A percentile compares a stretch with the other conserved stretches of the same genome.
phyloP scores from a whole-genome alignment of 2,329 filamentous ascomycete species.

The Pyrenophora seminiperda region DNA sequence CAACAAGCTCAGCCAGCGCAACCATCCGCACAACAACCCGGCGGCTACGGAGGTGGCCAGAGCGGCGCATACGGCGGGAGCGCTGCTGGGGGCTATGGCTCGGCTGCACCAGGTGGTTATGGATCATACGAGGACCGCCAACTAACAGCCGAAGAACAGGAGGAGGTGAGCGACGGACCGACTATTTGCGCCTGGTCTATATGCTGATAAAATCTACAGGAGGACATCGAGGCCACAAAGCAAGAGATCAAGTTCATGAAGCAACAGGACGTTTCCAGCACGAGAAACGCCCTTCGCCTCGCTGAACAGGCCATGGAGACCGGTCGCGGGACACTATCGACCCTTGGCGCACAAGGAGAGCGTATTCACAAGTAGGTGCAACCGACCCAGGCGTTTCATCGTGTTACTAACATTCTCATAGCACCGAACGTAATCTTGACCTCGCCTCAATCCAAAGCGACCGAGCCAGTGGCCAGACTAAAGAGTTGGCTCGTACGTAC shows the following conservation, averaged over 20 bases:
- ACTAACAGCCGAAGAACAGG: constrained; percentile 78
- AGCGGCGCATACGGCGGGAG: constrained; percentile 30
- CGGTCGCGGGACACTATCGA: constrained; percentile 56
- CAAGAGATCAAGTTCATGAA: constrained; percentile 77
- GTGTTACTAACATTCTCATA: constrained; percentile 39
- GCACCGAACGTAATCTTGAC: constrained; percentile 75
- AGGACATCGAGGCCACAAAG: constrained; percentile 73
- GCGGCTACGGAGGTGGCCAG: constrained; percentile 21
- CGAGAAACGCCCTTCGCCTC: constrained; percentile 65
- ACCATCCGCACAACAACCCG: constrained; percentile 40
- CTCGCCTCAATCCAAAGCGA: constrained; percentile 77
- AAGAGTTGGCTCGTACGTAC: constrained; percentile 70
- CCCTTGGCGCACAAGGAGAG: constrained; percentile 44
- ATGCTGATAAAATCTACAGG: constrained; percentile 30
- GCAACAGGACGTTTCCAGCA: constrained; percentile 71
- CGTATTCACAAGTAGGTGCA: constrained; percentile 39
- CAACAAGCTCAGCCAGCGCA: constrained; percentile 52
- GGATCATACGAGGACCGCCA: constrained; percentile 70
- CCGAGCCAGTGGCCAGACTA: constrained; percentile 77
- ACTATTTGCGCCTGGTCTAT: background rate
- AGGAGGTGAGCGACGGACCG: constrained; percentile 52
- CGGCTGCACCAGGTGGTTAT: constrained; percentile 43
- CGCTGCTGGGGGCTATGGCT: constrained; percentile 28
- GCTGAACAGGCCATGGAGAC: constrained; percentile 73
- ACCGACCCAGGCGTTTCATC: background rate